Base-by-base conservation (phyloP, 495 filamentous ascomycete genomes). In the Podospora comata region DNA sequence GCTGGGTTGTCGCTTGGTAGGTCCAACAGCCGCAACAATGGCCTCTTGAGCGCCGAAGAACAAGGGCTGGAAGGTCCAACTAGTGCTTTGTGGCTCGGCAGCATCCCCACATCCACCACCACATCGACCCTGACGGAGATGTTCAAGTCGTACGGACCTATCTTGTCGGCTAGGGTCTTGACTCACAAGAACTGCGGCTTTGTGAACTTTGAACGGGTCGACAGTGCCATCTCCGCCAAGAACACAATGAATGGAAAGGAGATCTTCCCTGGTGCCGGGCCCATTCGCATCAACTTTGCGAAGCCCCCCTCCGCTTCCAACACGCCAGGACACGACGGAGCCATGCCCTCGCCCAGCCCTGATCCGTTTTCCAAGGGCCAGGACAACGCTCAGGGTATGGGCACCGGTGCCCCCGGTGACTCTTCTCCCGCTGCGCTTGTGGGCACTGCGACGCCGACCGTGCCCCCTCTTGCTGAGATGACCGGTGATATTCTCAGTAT, bases 101-200 rank as follows among this genome's bases (percentile, higher is more conserved):
- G 93, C 74, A 97, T 98, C 65, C 95, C 95, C n/a, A 90, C 94
- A 11, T 99, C 95, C 7, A 98, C 95, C 5, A 99, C 95, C 0
- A 91, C 93, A 28, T 94, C 92, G 18, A 97, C 95, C 2, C 78
- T 99, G 59, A 92, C 91, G 62, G 92, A 93, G 66, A 96, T 97
- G 78, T 99, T 99, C 78, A 90, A 91, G 74, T 81, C 89, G 58
- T 96, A 95, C 71, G 95, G 95, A 18, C 89, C 91, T 26, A 96
- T 99, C 72, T 88, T 94, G 71, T 97, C 94, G 18, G 93, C 92
- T 48, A 85, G 95, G 67, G 96, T 99, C 16, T 83, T 99, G 70
- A 97, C 95, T 15, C 95, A 99, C 83, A 99, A 99, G 86, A 98
- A 96, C 75, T 99, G 95, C 77, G 95, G 95, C 5, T 99, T 99